Percentiles rank a stretch among this genome's conserved stretches.
phyloP scores from a whole-genome alignment of 495 filamentous ascomycete species.

The Podospora pseudoanserina region DNA sequence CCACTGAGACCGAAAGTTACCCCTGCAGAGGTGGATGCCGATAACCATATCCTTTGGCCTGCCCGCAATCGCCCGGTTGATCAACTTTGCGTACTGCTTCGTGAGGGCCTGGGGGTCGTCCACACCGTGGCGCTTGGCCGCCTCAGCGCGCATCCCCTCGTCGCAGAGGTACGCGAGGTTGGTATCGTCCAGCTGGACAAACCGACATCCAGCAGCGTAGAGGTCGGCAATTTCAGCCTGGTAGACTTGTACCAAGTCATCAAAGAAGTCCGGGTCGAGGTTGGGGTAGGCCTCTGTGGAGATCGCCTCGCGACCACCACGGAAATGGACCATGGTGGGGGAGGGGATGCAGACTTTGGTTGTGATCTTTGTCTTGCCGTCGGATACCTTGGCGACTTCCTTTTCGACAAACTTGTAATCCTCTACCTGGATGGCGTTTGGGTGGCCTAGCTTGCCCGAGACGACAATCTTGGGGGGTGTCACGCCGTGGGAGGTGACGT shows the following conservation, averaged over 20 bases:
- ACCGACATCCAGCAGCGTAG: constrained; percentile 59
- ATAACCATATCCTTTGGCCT: constrained; percentile 59
- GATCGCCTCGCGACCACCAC: constrained; percentile 58
- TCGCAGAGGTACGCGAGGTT: constrained; percentile 67
- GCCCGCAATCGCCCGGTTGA: constrained; percentile 57
- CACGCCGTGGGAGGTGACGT: constrained; percentile 39
- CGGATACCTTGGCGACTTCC: constrained; percentile 35
- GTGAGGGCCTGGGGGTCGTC: constrained; percentile 51
- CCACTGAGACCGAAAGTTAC: constrained; percentile 56
- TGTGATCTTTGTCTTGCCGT: constrained; percentile 30
- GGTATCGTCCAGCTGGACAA: constrained; percentile 65
- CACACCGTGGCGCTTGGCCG: constrained; percentile 53
- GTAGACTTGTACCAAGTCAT: constrained; percentile 58
- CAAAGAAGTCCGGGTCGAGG: constrained; percentile 56
- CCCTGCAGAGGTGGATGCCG: constrained; percentile 63
- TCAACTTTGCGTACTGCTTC: constrained; percentile 58
- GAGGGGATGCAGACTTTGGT: constrained; percentile 64
- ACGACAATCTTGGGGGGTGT: constrained; percentile 47
- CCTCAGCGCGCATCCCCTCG: constrained; percentile 58
- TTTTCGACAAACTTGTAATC: constrained; percentile 57
- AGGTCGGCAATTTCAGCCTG: constrained; percentile 57
- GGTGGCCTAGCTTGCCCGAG: constrained; percentile 44
- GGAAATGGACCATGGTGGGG: constrained; percentile 66
- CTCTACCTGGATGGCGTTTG: constrained; percentile 52
- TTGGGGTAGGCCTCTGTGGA: constrained; percentile 52